phyloP scores from a whole-genome alignment of 2,329 filamentous ascomycete species.

The Colletotrichum liriopes region DNA sequence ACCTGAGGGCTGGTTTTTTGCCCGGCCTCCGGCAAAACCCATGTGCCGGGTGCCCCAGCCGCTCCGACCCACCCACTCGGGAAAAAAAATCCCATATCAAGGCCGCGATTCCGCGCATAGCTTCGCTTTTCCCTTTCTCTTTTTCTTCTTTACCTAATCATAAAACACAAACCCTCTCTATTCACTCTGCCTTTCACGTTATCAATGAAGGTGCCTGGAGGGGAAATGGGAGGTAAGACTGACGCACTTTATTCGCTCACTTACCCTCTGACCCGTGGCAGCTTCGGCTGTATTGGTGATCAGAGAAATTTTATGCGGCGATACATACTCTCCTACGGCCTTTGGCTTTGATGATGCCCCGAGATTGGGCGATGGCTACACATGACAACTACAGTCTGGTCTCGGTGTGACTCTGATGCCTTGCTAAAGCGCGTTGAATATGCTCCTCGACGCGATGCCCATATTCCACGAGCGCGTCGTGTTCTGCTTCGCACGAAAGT shows the following conservation, averaged over 20 bases:
- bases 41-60: background rate
- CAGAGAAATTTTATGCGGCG: conserved; percentile 54
- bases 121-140: conserved; percentile 21
- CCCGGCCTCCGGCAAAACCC: background rate
- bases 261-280: conserved; percentile 64
- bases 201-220: conserved; percentile 71
- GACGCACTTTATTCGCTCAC: conserved; percentile 57
- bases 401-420: background rate
- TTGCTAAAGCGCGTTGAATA: background rate
- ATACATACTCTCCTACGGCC: conserved; percentile 46
- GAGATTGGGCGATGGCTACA: background rate
- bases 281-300: conserved; percentile 49
- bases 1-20: background rate
- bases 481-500: background rate
- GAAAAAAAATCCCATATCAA: conserved; percentile 32
- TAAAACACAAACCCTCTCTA: conserved; percentile 68
- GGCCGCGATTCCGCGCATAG: conserved; percentile 40
- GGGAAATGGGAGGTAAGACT: conserved; percentile 82
- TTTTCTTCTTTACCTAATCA: conserved; percentile 53
- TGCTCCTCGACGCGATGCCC: background rate
- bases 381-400: background rate
- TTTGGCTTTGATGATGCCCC: background rate
- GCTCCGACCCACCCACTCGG: background rate
- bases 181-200: conserved; percentile 77
- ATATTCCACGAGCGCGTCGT: no score